A percentile compares a stretch with the other conserved stretches of the same genome.
phyloP scores from a whole-genome alignment of 768 basidiomycete genomes.

The Amanita jacksonii region DNA sequence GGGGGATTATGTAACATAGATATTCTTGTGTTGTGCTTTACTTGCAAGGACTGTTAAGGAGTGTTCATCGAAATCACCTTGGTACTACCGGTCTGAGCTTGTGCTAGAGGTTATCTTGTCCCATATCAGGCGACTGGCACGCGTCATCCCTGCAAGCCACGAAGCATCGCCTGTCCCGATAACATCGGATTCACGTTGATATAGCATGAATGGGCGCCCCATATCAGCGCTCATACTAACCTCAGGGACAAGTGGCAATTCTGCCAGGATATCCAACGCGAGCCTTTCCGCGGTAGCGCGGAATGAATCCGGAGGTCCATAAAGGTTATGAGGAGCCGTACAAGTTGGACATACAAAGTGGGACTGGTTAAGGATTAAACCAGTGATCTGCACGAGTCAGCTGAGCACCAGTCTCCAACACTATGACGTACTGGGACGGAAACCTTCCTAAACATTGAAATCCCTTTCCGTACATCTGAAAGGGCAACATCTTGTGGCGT shows the following conservation, averaged over 20 bases:
- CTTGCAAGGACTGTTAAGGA: too few relatives aligned
- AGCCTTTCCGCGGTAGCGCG: conserved; percentile 46
- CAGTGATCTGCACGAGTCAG: conserved; percentile 62
- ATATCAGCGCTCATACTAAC: conserved; percentile 67
- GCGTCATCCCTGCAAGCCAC: conserved; percentile 6
- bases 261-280: conserved; percentile 57
- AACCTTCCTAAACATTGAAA: conserved; percentile 87
- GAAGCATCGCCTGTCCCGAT: neutral
- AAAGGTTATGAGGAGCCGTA: conserved; percentile 33
- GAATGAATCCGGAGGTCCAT: conserved; percentile 60
- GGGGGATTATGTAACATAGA: too few relatives aligned
- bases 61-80: too few relatives aligned
- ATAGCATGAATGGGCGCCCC: conserved; percentile 45
- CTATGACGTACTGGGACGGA: conserved; percentile 64
- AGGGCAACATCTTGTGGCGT: conserved; percentile 94
- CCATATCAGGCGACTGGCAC: conserved; percentile 1
- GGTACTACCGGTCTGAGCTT: too few relatives aligned
- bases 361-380: conserved; percentile 82
- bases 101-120: too few relatives aligned
- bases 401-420: too few relatives aligned
- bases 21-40: too few relatives aligned
- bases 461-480: conserved; percentile 85
- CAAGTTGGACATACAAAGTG: conserved; percentile 76
- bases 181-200: neutral
- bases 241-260: conserved; percentile 69